phyloP scores from a whole-genome alignment of 2,329 filamentous ascomycete genomes.

The Alternaria infectoria region DNA sequence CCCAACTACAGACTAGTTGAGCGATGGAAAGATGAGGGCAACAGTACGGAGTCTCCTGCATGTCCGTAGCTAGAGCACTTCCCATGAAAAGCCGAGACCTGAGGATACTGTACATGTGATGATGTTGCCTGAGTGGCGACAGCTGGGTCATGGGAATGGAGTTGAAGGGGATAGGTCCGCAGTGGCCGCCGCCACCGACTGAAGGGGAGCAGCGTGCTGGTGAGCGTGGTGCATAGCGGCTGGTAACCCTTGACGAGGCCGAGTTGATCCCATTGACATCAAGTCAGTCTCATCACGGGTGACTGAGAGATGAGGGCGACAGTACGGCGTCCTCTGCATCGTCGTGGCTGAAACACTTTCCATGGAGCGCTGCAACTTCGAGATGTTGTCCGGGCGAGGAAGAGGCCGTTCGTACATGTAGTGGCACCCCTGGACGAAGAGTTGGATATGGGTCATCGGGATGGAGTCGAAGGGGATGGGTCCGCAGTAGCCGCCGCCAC shows the following conservation, averaged over 20 bases:
- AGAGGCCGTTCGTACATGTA: not conserved
- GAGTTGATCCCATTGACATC: too few species aligned
- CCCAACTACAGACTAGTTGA: too few species aligned
- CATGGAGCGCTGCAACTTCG: not conserved
- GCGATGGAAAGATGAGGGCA: not conserved
- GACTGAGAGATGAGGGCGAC: constrained; percentile 74
- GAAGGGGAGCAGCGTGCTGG: constrained; percentile 19
- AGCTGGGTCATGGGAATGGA: constrained; percentile 37
- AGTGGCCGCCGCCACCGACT: constrained; percentile 22
- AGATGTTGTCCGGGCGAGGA: not conserved
- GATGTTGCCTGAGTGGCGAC: too few species aligned
- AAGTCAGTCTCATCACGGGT: constrained; percentile 55
- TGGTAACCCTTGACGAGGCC: too few species aligned
- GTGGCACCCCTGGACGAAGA: constrained; percentile 24
- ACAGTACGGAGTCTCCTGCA: not conserved
- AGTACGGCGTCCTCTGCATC: constrained; percentile 85
- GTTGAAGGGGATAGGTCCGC: constrained; percentile 32
- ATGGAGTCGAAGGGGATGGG: constrained; percentile 37
- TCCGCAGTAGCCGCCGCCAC: constrained; percentile 25
- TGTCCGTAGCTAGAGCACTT: not conserved
- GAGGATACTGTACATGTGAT: too few species aligned
- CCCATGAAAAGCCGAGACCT: not conserved
- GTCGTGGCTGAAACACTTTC: too few species aligned
- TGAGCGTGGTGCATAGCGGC: constrained; percentile 24
- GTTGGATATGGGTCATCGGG: constrained; percentile 27